These are phyloP conservation scores for Plasmodium yoelii DNA, from an alignment of 169 alveolate species.

Conservation along the genomic window DNA sequence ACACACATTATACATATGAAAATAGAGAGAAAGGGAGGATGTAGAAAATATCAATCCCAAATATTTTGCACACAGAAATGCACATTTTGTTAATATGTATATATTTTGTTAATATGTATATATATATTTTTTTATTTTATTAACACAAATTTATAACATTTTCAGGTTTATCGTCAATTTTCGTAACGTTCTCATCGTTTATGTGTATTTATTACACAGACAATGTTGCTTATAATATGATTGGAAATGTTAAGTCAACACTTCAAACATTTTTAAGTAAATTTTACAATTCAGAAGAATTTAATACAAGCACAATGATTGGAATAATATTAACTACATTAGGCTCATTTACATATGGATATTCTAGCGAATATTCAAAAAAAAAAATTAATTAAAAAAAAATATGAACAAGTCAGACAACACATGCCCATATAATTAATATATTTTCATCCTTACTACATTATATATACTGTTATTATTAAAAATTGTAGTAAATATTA, in stretches of 20 bases:
- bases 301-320: slow-evolving; percentile 16
- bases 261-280: slow-evolving; percentile 62
- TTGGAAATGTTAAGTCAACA: slow-evolving; percentile 68
- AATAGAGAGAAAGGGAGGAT: neutral
- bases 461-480: too few species aligned
- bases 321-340: slow-evolving; percentile 53
- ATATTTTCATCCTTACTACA: too few species aligned
- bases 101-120: neutral
- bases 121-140: neutral
- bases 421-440: too few species aligned
- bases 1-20: neutral
- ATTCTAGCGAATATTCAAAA: slow-evolving; percentile 41
- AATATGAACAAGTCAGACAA: too few species aligned
- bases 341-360: slow-evolving; percentile 48
- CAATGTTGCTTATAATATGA: slow-evolving; percentile 65
- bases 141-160: neutral
- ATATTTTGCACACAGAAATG: too few species aligned
- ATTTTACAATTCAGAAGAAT: slow-evolving; percentile 27
- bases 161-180: slow-evolving; percentile 43
- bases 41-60: neutral
- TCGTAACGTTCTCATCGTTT: slow-evolving; percentile 68
- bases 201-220: slow-evolving; percentile 63
- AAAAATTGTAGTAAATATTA: too few species aligned
- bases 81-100: too few species aligned
- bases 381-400: slow-evolving; percentile 4